Base-by-base conservation (phyloP, 495 filamentous ascomycete species). In the Cercophora newfieldiana region DNA sequence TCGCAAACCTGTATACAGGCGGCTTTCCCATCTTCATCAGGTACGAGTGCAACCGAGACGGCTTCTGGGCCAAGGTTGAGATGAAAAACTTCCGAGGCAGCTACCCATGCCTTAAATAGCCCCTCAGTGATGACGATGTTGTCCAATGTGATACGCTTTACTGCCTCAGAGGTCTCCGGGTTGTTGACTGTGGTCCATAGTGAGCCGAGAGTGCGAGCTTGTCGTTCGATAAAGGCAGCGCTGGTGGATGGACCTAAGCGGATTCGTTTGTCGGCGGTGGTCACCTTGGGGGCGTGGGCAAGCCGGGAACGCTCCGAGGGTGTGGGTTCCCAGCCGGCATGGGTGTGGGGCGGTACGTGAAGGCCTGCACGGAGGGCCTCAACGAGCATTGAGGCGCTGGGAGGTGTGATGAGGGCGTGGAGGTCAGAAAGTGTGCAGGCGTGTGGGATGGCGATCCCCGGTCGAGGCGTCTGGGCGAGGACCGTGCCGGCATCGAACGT, bases 401-500 rank as follows among this genome's bases (percentile, higher is more conserved):
- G 73, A 0, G 78, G 75, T 0, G 84, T 81, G 7, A 90, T 73
- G 0, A 72, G 55, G 0, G 73, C 67, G 18, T 80, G 64, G 1
- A 82, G 73, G 10, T 59, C 50, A 0, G 29, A 0, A 0, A 71
- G 37, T 4, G 70, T 75, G 55, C 33, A 44, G 60, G 7, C 5
- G 0, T 10, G 0, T 0, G 73, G 72, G 48, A 79, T 72, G 29
- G 56, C 64, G 3, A 78, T 68, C 4, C 79, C 75, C 0, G 79
- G 73, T 0, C 51, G 56, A 0, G 73, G 63, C 1, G 80, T 75
- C 76, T 94, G 93, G 7, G 85, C 78, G 16, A 99, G 80, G 19
- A 97, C 85, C 18, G 72, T 71, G 18, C 95, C 95, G 49, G 86
- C 83, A 77, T 99, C 95, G 71, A 97, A 97, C 61, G 78, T 72